phyloP scores from a whole-genome alignment of 306 rosid species.

The Prosopis cineraria region DNA sequence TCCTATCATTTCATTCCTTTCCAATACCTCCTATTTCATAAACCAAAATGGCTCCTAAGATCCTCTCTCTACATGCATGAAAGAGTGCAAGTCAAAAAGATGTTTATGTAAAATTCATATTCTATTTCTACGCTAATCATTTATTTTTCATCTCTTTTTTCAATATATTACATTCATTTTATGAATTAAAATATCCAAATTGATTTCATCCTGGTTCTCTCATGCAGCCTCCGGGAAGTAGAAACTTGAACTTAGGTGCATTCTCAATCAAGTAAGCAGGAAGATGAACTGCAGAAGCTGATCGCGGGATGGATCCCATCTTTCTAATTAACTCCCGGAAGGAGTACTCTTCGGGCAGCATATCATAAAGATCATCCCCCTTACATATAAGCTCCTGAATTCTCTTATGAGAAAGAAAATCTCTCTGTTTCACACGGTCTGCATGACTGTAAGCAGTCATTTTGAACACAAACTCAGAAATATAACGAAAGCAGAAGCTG shows the following conservation, averaged over 20 bases:
- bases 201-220: constrained; percentile 45
- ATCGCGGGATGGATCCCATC: constrained; percentile 82
- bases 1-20: too few relatives aligned
- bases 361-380: constrained; percentile 78
- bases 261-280: constrained; percentile 79
- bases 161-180: neutral
- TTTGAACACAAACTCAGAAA: constrained; percentile 79
- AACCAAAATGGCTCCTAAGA: too few relatives aligned
- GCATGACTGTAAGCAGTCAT: constrained; percentile 97
- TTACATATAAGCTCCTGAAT: constrained; percentile 73
- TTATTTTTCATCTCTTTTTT: neutral
- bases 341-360: constrained; percentile 90
- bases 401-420: constrained; percentile 65
- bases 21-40: too few relatives aligned
- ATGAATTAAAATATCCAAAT: neutral
- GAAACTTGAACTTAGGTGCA: constrained; percentile 74
- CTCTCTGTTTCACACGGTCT: constrained; percentile 66
- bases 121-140: neutral
- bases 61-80: neutral
- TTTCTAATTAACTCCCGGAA: constrained; percentile 77
- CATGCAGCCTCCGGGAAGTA: constrained; percentile 94
- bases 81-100: too few relatives aligned
- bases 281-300: constrained; percentile 87
- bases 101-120: neutral
- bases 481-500: constrained; percentile 78